Percentiles rank a stretch among this genome's conserved stretches.
phyloP scores from a whole-genome alignment of 352 stramenopile genomes.

The Salisapilia sapeloensis region DNA sequence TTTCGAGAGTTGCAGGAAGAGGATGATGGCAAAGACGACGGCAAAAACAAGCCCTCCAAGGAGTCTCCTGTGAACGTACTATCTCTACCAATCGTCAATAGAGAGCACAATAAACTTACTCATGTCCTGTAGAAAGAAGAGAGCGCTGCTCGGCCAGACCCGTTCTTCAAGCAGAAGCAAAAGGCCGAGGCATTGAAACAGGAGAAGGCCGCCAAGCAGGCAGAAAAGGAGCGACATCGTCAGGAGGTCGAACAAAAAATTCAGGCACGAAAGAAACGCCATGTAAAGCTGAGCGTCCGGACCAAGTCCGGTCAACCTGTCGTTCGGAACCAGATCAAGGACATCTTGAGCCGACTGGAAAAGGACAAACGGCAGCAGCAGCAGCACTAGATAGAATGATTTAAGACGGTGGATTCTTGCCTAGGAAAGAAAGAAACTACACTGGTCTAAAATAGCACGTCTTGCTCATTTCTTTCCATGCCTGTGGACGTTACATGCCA shows the following conservation, averaged over 20 bases:
- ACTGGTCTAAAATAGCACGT: too few species aligned
- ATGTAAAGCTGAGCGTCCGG: slow-evolving; percentile 72
- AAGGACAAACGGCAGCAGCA: not conserved
- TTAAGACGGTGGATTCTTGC: not conserved
- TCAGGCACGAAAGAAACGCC: slow-evolving; percentile 70
- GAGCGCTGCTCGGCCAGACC: slow-evolving; percentile 35
- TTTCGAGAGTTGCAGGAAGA: slow-evolving; percentile 22
- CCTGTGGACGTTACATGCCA: slow-evolving; percentile 1
- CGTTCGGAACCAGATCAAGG: slow-evolving; percentile 75
- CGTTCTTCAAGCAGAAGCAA: slow-evolving; percentile 76
- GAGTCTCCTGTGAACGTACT: not conserved
- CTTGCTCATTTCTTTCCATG: too few species aligned
- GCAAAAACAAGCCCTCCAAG: slow-evolving; percentile 3
- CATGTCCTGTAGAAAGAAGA: slow-evolving; percentile 5
- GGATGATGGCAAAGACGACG: slow-evolving; percentile 6
- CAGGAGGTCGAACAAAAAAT: slow-evolving; percentile 51
- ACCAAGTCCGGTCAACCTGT: slow-evolving; percentile 62
- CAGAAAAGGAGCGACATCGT: slow-evolving; percentile 33
- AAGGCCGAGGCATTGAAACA: slow-evolving; percentile 34
- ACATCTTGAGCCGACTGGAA: slow-evolving; percentile 55
- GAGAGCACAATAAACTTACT: too few species aligned
- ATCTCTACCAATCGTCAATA: too few species aligned
- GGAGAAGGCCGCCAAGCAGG: slow-evolving; percentile 19
- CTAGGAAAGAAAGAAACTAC: too few species aligned
- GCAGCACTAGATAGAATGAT: not conserved